phyloP scores from a whole-genome alignment of 2,329 filamentous ascomycete genomes.

The Paraconiothyrium sp. region DNA sequence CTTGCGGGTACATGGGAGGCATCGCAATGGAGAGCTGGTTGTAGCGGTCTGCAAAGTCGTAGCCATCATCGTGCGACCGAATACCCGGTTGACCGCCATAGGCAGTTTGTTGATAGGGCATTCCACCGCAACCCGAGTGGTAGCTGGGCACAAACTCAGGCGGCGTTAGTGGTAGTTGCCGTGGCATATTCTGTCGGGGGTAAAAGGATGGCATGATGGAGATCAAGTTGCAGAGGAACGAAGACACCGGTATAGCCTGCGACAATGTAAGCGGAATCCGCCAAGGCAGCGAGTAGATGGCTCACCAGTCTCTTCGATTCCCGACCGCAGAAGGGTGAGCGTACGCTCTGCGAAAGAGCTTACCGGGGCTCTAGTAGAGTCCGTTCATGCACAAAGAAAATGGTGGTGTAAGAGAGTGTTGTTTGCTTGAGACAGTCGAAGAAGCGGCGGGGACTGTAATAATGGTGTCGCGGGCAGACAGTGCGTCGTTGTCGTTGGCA shows the following conservation, averaged over 20 bases:
- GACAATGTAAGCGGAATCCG: constrained; percentile 27
- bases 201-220: constrained; percentile 63
- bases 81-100: constrained; percentile 54
- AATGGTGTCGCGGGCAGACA: constrained; percentile 36
- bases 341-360: constrained; percentile 46
- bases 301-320: constrained; percentile 49
- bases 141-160: constrained; percentile 58
- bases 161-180: constrained; percentile 58
- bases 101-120: constrained; percentile 57
- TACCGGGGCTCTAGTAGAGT: constrained; percentile 43
- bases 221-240: constrained; percentile 45
- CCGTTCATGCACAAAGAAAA: constrained; percentile 49
- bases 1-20: constrained; percentile 52
- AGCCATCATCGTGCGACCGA: constrained; percentile 56
- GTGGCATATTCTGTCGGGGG: constrained; percentile 54
- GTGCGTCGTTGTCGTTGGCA: constrained; percentile 24
- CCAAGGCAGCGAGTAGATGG: constrained; percentile 22
- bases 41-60: constrained; percentile 59
- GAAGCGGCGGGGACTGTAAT: constrained; percentile 34
- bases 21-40: constrained; percentile 54
- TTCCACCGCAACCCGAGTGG: constrained; percentile 55
- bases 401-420: constrained; percentile 30
- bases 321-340: constrained; percentile 45
- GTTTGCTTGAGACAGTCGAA: constrained; percentile 28
- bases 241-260: constrained; percentile 57